Base-by-base conservation (phyloP, 208 protist species). In the Trypanosoma congolense region DNA sequence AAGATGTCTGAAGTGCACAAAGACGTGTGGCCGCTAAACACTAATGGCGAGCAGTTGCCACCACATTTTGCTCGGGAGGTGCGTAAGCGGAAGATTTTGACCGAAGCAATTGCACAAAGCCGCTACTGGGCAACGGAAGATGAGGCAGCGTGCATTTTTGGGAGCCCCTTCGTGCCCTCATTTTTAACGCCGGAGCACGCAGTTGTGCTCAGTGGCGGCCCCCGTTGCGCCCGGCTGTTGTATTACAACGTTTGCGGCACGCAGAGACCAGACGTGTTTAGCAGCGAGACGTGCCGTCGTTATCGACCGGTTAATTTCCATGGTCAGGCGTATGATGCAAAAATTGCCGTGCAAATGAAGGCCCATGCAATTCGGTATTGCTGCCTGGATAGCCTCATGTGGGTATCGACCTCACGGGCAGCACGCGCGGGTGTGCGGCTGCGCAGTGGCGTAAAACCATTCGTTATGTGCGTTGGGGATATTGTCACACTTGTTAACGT, bases 21-120 rank as follows among this genome's bases (percentile, higher is more conserved):
- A 25, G 44, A 59, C 10, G 29, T 18, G 33, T 5, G 9, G 40
- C 77, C 75, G 4, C 53, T 77, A 9, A 83, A 70, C 56, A 88
- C 80, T 4, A 92, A 87, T 43, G 84, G 84, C 12, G 80, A 92
- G 35, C 63, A 56, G 0, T 82, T 91, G 43, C 65, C 73, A 16
- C 50, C 18, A 0, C 50, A 47, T 0, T 62, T 64, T 25, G 70
- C 65, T n/a, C 59, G 75, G 45, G 50, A 44, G 21, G 52, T 52
- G 1, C 56, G 70, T 12, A n/a, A 66, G 14, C 44, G 46, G 19
- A 61, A 56, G 30, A 22, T 46, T 41, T 26, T 50, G 36, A 36
- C 28, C 25, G 9, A 36, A 2, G 8, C 41, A 12, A 10, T 4
- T 35, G 29, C 9, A 10, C 38, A 18, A 0, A 80, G 72, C 21